These are phyloP conservation scores for Brassica carinata DNA, from an alignment of 345 rosid genomes.

Conservation along the genomic window DNA sequence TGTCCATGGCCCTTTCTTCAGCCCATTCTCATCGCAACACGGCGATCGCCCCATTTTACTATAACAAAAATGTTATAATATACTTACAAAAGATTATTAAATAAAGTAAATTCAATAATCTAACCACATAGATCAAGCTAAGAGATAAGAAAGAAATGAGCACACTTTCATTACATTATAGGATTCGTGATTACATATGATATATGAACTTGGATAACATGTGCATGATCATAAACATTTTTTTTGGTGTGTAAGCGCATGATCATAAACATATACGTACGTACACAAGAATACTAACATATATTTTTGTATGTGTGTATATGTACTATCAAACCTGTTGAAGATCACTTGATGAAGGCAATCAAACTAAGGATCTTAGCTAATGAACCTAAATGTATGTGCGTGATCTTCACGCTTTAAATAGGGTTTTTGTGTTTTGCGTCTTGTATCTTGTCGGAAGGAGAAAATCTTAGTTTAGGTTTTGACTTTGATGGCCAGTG, in stretches of 20 bases:
- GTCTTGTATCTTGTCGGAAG: constrained; percentile 35
- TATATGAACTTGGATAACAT: constrained; percentile 1
- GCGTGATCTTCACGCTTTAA: constrained; percentile 30
- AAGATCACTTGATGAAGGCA: constrained; percentile 16
- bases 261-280: neutral
- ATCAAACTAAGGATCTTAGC: constrained; percentile 7
- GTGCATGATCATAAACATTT: neutral
- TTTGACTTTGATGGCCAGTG: constrained; percentile 25
- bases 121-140: neutral
- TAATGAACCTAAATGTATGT: constrained; percentile 21
- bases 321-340: constrained; percentile 27
- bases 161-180: neutral
- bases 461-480: constrained; percentile 36
- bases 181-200: neutral
- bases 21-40: constrained; percentile 49
- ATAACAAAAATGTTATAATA: neutral
- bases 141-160: neutral
- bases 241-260: neutral
- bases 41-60: constrained; percentile 49
- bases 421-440: constrained; percentile 23
- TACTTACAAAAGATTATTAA: neutral
- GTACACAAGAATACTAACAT: neutral
- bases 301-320: neutral
- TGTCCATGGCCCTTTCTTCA: constrained; percentile 84
- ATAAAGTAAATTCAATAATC: neutral